phyloP scores from a whole-genome alignment of 345 rosid genomes.

The Populus simonii region DNA sequence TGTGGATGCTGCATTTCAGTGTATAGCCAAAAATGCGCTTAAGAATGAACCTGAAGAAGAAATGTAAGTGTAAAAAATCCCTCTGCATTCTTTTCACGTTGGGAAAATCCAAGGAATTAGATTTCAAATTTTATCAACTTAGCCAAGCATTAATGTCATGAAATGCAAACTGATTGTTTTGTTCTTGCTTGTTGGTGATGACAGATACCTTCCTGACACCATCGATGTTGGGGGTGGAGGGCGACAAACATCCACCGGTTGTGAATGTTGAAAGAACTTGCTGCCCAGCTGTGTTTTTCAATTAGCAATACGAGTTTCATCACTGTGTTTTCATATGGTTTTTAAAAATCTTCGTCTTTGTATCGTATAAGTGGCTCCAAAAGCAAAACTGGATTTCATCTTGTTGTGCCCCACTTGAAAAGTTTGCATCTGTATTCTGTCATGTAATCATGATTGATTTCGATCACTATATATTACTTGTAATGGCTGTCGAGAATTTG shows the following conservation, averaged over 20 bases:
- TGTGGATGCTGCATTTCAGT: constrained; percentile 78
- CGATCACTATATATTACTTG: neutral
- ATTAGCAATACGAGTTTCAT: neutral
- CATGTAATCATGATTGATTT: neutral
- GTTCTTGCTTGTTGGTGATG: constrained; percentile 15
- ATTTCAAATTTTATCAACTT: neutral
- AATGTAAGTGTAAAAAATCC: constrained; percentile 42
- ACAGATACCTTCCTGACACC: constrained; percentile 72
- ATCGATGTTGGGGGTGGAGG: constrained; percentile 61
- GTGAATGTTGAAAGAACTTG: constrained; percentile 48
- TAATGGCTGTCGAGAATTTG: neutral
- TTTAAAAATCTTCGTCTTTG: neutral
- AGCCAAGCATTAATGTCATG: neutral
- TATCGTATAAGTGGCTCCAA: neutral
- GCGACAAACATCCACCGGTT: constrained; percentile 61
- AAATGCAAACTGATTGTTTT: constrained; percentile 4
- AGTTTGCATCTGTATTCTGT: neutral
- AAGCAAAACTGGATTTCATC: neutral
- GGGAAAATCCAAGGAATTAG: neutral
- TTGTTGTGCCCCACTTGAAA: neutral
- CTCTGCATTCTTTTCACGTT: neutral
- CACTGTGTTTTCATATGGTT: neutral
- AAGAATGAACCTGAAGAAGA: constrained; percentile 92
- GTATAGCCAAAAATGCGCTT: constrained; percentile 82
- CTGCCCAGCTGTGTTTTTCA: neutral